phyloP scores from a whole-genome alignment of 371 early-diverging fungal species.

The Mortierella sp. region DNA sequence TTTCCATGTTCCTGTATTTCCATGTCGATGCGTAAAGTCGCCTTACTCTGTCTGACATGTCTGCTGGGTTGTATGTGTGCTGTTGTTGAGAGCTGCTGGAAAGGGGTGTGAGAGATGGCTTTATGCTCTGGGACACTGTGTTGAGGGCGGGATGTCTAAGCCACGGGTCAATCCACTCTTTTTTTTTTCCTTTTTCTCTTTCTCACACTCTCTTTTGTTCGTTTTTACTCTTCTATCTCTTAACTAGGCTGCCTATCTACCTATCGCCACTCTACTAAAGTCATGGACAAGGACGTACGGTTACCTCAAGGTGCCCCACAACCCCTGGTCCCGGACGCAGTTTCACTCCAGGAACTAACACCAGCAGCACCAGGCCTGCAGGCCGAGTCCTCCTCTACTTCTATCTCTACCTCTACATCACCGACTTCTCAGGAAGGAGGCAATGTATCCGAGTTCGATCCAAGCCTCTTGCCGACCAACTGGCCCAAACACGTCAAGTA shows the following conservation, averaged over 20 bases:
- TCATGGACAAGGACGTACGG: conserved; percentile 8
- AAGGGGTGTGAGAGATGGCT: not conserved
- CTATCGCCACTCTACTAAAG: not conserved
- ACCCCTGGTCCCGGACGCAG: not conserved
- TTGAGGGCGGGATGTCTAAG: not conserved
- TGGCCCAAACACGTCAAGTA: conserved; percentile 52
- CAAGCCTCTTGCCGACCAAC: conserved; percentile 27
- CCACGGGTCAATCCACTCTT: not conserved
- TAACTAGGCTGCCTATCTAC: not conserved
- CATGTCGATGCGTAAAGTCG: not conserved
- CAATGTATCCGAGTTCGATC: conserved; percentile 31
- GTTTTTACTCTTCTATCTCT: not conserved
- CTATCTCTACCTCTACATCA: not conserved
- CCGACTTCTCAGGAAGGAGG: not conserved
- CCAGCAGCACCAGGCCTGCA: not conserved
- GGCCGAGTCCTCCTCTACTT: not conserved
- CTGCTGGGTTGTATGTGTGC: not conserved
- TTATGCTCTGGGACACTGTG: not conserved
- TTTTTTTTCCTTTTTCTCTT: not conserved
- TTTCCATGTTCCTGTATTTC: not conserved
- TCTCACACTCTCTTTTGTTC: not conserved
- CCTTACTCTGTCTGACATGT: conserved; percentile 59
- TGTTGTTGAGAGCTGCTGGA: conserved; percentile 3
- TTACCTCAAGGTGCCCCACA: not conserved
- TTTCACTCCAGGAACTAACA: not conserved